These are phyloP conservation scores for Monosporozyma aerobia DNA, from an alignment of 805 yeast genomes.

Conservation along the genomic window DNA sequence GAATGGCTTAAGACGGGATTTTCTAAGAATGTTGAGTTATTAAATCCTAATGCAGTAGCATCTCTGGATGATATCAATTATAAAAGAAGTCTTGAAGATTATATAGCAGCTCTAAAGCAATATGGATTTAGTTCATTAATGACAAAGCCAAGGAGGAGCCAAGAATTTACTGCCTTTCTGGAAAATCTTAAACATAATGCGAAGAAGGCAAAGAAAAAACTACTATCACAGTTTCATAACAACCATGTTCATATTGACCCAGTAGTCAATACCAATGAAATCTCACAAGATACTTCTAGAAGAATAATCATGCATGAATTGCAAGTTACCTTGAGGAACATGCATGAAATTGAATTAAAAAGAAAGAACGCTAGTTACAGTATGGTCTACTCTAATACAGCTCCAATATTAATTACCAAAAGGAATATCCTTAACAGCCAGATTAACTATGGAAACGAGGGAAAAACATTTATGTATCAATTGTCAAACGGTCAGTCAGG, in stretches of 20 bases:
- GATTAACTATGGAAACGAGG: neutral
- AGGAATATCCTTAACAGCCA: neutral
- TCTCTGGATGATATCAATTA: neutral
- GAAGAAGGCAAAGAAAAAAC: neutral
- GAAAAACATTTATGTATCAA: conserved; percentile 41
- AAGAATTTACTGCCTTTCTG: neutral
- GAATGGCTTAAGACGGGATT: conserved; percentile 79
- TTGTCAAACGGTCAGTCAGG: conserved; percentile 80
- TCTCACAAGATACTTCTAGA: neutral
- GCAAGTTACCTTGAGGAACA: neutral
- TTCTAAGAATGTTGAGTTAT: conserved; percentile 8
- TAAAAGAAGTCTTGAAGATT: neutral
- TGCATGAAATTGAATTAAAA: neutral
- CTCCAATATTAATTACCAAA: neutral
- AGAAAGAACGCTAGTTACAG: neutral
- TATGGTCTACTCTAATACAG: too few relatives aligned
- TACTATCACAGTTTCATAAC: neutral
- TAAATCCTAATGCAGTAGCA: neutral
- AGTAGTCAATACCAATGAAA: neutral
- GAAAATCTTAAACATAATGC: neutral
- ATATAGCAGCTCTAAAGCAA: neutral
- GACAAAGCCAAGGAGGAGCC: neutral
- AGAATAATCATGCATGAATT: conserved; percentile 1
- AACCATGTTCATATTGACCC: neutral
- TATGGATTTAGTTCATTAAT: neutral